These are phyloP conservation scores for Apostasia ramifera DNA, from an alignment of 106 monocot species.

Conservation along the genomic window DNA sequence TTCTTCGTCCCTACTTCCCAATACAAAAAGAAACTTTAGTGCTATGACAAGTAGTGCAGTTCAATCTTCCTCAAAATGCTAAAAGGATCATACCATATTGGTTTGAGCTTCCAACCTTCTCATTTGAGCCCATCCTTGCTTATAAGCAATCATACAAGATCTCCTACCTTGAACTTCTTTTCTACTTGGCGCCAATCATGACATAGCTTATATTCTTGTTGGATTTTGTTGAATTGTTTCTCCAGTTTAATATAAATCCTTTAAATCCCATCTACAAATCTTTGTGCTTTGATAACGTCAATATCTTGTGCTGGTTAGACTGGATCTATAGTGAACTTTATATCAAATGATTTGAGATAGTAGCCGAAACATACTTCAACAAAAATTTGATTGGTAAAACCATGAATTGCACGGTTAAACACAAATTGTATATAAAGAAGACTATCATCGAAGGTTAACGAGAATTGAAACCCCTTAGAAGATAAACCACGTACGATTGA, in stretches of 20 bases:
- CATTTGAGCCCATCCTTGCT: neutral
- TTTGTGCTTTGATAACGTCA: neutral
- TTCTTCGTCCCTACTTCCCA: too few relatives aligned
- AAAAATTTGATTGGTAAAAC: neutral
- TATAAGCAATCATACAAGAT: neutral
- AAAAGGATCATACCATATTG: neutral
- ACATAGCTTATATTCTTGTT: neutral
- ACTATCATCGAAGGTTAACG: conserved; percentile 5
- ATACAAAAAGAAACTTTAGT: too few relatives aligned
- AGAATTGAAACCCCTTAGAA: neutral
- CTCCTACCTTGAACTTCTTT: neutral
- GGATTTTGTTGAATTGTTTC: neutral
- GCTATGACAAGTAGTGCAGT: too few relatives aligned
- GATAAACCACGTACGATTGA: conserved; percentile 2
- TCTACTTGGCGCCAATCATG: neutral
- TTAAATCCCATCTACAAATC: neutral
- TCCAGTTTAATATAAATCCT: neutral
- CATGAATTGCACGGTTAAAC: neutral
- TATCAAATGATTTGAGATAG: neutral
- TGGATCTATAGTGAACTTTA: neutral
- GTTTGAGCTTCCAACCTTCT: neutral
- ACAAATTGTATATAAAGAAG: neutral
- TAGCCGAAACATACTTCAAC: neutral
- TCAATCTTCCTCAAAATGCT: neutral
- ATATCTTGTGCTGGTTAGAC: neutral